Percentiles rank a stretch among this genome's conserved stretches.
Conservation (phyloP, 2,329 filamentous ascomycete species). For the Trichoderma sp. region DNA sequence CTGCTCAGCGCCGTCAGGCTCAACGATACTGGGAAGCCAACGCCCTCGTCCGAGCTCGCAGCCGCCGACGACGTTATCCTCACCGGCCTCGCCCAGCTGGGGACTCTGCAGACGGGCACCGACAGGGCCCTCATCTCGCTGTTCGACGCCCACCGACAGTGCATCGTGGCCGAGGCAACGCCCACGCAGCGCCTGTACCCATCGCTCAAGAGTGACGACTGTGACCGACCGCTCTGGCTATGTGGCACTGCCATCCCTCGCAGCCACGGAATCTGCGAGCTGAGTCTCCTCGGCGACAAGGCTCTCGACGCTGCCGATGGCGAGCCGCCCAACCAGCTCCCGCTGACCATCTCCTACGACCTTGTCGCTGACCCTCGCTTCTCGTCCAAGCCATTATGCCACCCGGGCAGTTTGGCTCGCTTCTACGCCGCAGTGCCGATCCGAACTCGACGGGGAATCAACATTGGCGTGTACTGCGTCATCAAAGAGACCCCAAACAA, state of each 20-base stretch:
- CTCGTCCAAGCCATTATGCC: slow-evolving; percentile 26
- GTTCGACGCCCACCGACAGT: slow-evolving; percentile 47
- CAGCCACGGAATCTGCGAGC: slow-evolving; percentile 29
- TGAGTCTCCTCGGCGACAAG: slow-evolving; percentile 7
- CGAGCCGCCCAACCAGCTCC: slow-evolving; percentile 24
- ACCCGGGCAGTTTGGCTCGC: slow-evolving; percentile 22
- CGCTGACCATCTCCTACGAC: slow-evolving; percentile 36
- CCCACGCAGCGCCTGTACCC: slow-evolving; percentile 36
- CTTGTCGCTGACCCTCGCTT: slow-evolving; percentile 33
- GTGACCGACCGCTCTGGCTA: slow-evolving; percentile 26
- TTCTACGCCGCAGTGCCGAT: slow-evolving; percentile 45
- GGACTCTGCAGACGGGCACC: slow-evolving; percentile 41
- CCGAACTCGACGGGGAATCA: slow-evolving; percentile 37
- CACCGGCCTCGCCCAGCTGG: slow-evolving; percentile 50
- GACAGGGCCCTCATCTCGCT: slow-evolving; percentile 47
- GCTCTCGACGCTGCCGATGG: not conserved
- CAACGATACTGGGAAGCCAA: slow-evolving; percentile 26
- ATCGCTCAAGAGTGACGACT: slow-evolving; percentile 16
- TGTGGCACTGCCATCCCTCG: slow-evolving; percentile 35
- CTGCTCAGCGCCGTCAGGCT: slow-evolving; percentile 20
- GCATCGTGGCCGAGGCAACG: slow-evolving; percentile 51
- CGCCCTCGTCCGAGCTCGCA: slow-evolving; percentile 27
- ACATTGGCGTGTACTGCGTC: slow-evolving; percentile 42
- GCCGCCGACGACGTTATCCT: slow-evolving; percentile 39
- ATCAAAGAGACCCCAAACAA: slow-evolving; percentile 21